Evolutionary conservation across 176 grass and related monocot species (phyloP), one percentile per base, ranked within the genome.

Genomic region (Eleusine indica): DNA sequence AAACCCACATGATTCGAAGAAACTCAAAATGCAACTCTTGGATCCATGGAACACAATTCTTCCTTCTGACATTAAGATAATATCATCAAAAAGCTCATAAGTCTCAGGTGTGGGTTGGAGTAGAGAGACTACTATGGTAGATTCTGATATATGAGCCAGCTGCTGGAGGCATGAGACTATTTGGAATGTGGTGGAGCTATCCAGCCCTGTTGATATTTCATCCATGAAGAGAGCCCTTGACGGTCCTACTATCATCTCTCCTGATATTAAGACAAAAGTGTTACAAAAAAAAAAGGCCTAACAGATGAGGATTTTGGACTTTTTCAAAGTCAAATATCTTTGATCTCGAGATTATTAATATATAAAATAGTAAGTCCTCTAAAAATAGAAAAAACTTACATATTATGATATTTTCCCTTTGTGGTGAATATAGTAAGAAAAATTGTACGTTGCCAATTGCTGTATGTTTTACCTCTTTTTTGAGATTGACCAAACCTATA

Each of bases 181-280:
- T 73, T 94, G 94, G 61, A 89, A 91, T 25, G 94, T 97, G 11
- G 94, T 97, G 25, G 92, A 89, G 74, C 92, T 94, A 22, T 97
- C 94, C 53, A 97, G 66, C 52, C 94, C 92, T 49, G 90, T 92
- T 83, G 94, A 97, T 82, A 97, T 97, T 86, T 97, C 94, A 87
- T 97, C 92, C 94, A 97, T 97, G 57, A 97, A 87, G 35, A 97
- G 87, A 14, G 77, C 90, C 80, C 83, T 97, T 75, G 88, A 90
- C 18, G 94, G 94, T 17, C 94, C 92, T 21, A 94, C 87, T 83
- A 97, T 90, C 88, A 97, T 92, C 86, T 94, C 94, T 61, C 90
- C 90, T 94, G 85, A 29, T 75, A 19, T 12, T 67, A 71, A 42
- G 62, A 84, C 2, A 78, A 15, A 51, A 46, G 62, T 61, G 58